Evolutionary conservation across 257 asterid genomes (phyloP).

Genomic region (Osmanthus fragrans): DNA sequence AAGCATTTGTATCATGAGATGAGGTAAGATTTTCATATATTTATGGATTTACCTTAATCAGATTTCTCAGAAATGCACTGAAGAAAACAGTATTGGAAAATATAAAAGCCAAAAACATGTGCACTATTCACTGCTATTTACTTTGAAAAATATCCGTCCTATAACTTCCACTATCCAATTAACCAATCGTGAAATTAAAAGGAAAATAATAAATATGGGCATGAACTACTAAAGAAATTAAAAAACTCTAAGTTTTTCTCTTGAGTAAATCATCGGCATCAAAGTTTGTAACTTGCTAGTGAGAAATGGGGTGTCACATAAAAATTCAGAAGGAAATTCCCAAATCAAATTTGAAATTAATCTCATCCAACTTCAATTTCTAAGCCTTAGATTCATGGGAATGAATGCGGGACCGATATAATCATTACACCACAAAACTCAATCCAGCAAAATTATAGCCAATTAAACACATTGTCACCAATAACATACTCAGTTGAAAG

Average conservation of each 20-base stretch:
- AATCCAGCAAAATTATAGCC: neutral
- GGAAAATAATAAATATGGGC: neutral
- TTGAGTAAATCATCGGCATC: neutral
- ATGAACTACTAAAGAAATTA: neutral
- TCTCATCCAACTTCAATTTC: slow-evolving; percentile 3
- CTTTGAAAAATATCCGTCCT: neutral
- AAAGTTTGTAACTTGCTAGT: neutral
- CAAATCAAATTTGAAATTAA: slow-evolving; percentile 6
- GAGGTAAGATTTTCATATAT: too few relatives aligned
- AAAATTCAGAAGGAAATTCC: neutral
- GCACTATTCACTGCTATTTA: slow-evolving; percentile 8
- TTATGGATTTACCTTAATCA: too few relatives aligned
- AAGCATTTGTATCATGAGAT: too few relatives aligned
- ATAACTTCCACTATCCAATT: neutral
- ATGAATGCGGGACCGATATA: neutral
- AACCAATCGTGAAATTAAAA: slow-evolving; percentile 2
- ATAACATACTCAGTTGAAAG: slow-evolving; percentile 31
- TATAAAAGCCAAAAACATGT: slow-evolving; percentile 15
- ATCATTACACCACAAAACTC: neutral
- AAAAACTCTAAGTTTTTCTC: neutral
- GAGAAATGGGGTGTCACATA: neutral
- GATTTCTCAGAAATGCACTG: too few relatives aligned
- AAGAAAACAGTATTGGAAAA: too few relatives aligned
- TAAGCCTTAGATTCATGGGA: slow-evolving; percentile 3
- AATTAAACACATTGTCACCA: neutral